Percentiles rank a stretch among this genome's conserved stretches.
These are phyloP conservation scores for Leucosporidium scottii DNA, from an alignment of 768 basidiomycete genomes.

Conservation along the genomic window DNA sequence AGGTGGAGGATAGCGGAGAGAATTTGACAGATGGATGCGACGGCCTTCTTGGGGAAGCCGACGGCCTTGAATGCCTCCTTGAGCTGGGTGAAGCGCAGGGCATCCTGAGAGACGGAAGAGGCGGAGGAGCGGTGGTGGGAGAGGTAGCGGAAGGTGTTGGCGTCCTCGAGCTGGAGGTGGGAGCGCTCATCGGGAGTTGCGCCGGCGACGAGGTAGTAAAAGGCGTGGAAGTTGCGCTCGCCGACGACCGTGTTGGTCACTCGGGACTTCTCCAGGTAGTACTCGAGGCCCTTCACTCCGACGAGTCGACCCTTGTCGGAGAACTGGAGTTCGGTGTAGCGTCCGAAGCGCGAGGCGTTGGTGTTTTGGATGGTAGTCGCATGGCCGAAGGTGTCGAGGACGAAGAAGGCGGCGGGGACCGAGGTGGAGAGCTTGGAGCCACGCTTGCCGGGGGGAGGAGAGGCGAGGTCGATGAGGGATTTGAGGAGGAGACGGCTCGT, in stretches of 20 bases:
- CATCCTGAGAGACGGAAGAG: constrained; percentile 59
- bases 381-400: constrained; percentile 89
- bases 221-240: constrained; percentile 95
- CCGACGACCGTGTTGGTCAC: constrained; percentile 82
- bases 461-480: constrained; percentile 79
- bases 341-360: constrained; percentile 93
- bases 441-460: constrained; percentile 57
- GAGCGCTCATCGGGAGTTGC: constrained; percentile 79
- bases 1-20: constrained; percentile 92
- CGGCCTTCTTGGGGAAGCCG: constrained; percentile 74
- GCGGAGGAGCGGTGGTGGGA: constrained; percentile 19
- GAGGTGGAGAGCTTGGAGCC: constrained; percentile 56
- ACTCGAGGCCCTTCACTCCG: constrained; percentile 91
- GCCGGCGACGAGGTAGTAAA: constrained; percentile 92
- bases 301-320: constrained; percentile 78
- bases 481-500: constrained; percentile 84
- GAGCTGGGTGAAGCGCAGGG: constrained; percentile 78
- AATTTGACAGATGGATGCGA: constrained; percentile 91
- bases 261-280: constrained; percentile 86
- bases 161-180: constrained; percentile 68
- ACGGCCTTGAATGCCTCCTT: constrained; percentile 89
- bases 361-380: constrained; percentile 79
- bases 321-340: constrained; percentile 97
- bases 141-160: constrained; percentile 74
- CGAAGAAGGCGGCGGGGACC: constrained; percentile 87